phyloP scores from a whole-genome alignment of 2,329 filamentous ascomycete genomes.

The Colletotrichum tropicicola region DNA sequence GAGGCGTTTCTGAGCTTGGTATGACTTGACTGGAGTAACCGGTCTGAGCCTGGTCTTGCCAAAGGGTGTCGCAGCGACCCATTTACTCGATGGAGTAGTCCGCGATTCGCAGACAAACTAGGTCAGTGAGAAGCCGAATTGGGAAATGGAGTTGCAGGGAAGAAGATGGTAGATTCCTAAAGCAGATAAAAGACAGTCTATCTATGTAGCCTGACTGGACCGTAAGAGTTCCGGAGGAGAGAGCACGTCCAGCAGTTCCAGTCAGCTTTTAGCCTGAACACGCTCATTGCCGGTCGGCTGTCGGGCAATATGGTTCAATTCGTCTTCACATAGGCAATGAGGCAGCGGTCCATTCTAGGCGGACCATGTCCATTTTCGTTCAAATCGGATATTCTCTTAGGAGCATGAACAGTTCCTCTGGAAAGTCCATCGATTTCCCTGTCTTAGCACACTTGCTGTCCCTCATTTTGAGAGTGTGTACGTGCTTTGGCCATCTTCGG shows the following conservation, averaged over 20 bases:
- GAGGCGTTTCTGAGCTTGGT: neutral
- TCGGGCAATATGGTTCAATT: constrained; percentile 2
- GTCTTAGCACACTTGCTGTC: too few relatives aligned
- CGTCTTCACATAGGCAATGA: neutral
- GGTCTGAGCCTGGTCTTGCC: too few relatives aligned
- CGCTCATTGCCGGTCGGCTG: neutral
- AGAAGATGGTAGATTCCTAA: neutral
- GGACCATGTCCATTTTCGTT: neutral
- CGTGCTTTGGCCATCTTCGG: too few relatives aligned
- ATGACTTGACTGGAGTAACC: neutral
- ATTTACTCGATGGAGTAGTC: too few relatives aligned
- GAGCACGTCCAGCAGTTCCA: too few relatives aligned
- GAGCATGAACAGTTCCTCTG: too few relatives aligned
- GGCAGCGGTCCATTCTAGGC: too few relatives aligned
- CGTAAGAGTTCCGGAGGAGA: neutral
- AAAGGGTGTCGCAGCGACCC: too few relatives aligned
- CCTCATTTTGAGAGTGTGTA: too few relatives aligned
- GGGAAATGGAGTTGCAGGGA: neutral
- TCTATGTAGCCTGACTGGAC: neutral
- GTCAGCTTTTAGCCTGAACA: constrained; percentile 22
- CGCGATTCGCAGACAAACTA: neutral
- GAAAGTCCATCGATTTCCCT: too few relatives aligned
- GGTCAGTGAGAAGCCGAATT: neutral
- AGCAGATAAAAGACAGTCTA: neutral
- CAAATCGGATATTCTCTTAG: neutral